These are phyloP conservation scores for Acer negundo DNA, from an alignment of 345 rosid species.

Conservation along the genomic window DNA sequence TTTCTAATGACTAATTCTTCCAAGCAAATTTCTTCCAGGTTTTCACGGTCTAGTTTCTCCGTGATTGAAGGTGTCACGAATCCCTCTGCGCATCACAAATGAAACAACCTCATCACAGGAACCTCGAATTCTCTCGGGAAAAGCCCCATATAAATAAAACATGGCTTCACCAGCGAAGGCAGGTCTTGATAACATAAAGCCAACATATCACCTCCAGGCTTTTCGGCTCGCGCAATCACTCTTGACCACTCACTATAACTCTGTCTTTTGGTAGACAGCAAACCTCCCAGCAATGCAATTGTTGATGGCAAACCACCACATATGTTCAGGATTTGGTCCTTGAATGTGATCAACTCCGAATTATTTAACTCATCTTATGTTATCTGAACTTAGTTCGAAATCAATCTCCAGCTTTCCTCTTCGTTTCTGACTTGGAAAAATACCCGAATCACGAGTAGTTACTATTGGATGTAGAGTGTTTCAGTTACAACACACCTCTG, in stretches of 20 bases:
- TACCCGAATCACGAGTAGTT: too few species aligned
- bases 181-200: conserved; percentile 25
- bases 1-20: conserved; percentile 23
- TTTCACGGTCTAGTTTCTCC: conserved; percentile 14
- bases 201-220: background rate
- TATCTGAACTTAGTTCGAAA: too few species aligned
- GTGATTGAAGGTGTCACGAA: background rate
- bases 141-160: conserved; percentile 36
- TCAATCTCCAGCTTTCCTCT: too few species aligned
- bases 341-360: too few species aligned
- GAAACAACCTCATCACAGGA: conserved; percentile 36
- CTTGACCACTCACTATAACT: background rate
- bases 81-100: conserved; percentile 42
- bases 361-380: too few species aligned
- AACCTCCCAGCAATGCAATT: too few species aligned
- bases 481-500: too few species aligned
- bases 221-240: background rate
- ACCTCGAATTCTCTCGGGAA: conserved; percentile 31
- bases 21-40: conserved; percentile 16
- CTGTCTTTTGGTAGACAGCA: too few species aligned
- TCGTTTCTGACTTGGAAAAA: too few species aligned
- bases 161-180: conserved; percentile 17
- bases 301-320: too few species aligned
- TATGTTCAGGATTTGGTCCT: too few species aligned
- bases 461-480: too few species aligned